Evolutionary conservation across 1,139 yeast genomes (phyloP).

Genomic region (Nakaseomyces delphensis): DNA sequence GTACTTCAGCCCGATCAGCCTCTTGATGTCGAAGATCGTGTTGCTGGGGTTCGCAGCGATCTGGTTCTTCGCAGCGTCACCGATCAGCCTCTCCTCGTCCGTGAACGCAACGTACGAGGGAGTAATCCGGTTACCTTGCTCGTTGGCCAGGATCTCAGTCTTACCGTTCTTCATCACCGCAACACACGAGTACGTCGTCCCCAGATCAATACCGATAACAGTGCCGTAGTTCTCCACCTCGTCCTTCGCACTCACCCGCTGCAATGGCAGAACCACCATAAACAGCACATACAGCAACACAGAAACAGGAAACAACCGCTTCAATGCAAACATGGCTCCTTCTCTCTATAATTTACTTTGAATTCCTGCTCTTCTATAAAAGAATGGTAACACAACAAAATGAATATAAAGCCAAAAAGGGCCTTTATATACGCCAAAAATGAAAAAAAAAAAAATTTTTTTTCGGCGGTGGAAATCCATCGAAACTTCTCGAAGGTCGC

Average conservation of each 20-base stretch:
- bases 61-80: slow-evolving; percentile 93
- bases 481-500: neutral
- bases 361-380: neutral
- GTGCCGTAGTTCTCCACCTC: slow-evolving; percentile 60
- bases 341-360: slow-evolving; percentile 11
- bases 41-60: slow-evolving; percentile 73
- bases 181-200: slow-evolving; percentile 88
- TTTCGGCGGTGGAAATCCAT: neutral
- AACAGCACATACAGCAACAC: slow-evolving; percentile 50
- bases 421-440: neutral
- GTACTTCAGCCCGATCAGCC: slow-evolving; percentile 75
- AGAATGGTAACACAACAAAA: no score
- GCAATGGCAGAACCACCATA: slow-evolving; percentile 50
- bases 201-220: slow-evolving; percentile 68
- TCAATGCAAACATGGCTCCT: slow-evolving; percentile 22
- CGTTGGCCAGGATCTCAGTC: slow-evolving; percentile 88
- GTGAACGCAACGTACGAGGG: slow-evolving; percentile 87
- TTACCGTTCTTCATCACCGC: slow-evolving; percentile 89
- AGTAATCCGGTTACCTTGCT: slow-evolving; percentile 92
- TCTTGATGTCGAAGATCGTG: slow-evolving; percentile 78
- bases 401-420: no score
- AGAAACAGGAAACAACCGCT: slow-evolving; percentile 43
- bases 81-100: slow-evolving; percentile 78
- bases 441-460: no score
- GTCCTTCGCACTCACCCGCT: slow-evolving; percentile 31